Base-by-base conservation (phyloP, 2,329 filamentous ascomycete species). In the Ophiostoma quercus region DNA sequence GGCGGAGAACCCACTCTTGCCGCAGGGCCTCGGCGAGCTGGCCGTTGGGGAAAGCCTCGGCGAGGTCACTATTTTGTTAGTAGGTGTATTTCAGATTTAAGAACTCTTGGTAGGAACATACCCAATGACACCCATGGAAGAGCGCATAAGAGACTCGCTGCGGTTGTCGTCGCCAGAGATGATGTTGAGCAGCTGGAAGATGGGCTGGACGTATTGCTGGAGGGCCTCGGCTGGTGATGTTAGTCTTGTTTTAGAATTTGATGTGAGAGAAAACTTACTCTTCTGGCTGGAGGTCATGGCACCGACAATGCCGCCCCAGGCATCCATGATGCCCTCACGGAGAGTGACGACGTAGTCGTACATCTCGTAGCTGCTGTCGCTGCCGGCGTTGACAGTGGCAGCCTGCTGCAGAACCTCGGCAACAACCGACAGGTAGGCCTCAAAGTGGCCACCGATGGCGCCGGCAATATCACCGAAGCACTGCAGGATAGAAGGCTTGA, bases 71-170 rank as follows among this genome's bases (percentile, higher is more conserved):
- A 41, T 14, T 3, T 4, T 4, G 62, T 71, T 68, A 72, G 68
- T 19, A n/a, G 51, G 34, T 43, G 73, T 22, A 57, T 54, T n/a
- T 4, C 2, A 7, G 43, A 25, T 19, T 16, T 9, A 63, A 29
- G 19, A 60, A 39, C 6, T 9, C 34, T 37, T 41, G 39, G 2
- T 14, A 32, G 3, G 16, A 22, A 81, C 89, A 78, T 86, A 96
- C 92, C 94, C 95, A 81, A 99, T 92, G 69, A 98, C 94, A 79
- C 95, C 95, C 92, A 98, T 98, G 9, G 91, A 88, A n/a, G 94
- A 92, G 75, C 95, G 87, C 85, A 98, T 90, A 67, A 99, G 84
- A 47, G 91, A 88, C 81, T 99, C 95, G 77, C 92, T 97, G 75
- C 93, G 91, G 83, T 95, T 96, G 74, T 86, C 84, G 77, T 98